Conservation (phyloP, 2,329 filamentous ascomycete species). For the Mycogone perniciosa region DNA sequence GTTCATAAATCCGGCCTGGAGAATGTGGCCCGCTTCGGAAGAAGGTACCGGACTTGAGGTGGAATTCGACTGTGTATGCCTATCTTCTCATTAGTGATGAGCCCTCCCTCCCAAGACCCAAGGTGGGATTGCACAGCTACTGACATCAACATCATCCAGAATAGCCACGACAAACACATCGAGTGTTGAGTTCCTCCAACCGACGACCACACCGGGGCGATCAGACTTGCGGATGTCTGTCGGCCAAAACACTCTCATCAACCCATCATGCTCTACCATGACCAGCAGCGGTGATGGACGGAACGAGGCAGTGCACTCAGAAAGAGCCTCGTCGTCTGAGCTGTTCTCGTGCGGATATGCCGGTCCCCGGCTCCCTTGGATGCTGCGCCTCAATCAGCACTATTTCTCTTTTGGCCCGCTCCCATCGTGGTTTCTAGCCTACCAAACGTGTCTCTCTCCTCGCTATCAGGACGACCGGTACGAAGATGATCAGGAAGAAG, state of each 20-base stretch:
- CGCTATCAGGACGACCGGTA: slow-evolving; percentile 80
- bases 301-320: slow-evolving; percentile 40
- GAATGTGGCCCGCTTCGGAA: slow-evolving; percentile 78
- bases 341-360: slow-evolving; percentile 93
- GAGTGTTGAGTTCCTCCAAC: slow-evolving; percentile 87
- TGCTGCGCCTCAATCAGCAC: slow-evolving; percentile 50
- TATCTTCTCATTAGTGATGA: slow-evolving; percentile 27
- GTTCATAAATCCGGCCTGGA: slow-evolving; percentile 70
- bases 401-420: neutral
- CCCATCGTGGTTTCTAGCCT: slow-evolving; percentile 28
- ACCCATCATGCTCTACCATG: slow-evolving; percentile 72
- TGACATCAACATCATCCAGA: slow-evolving; percentile 82
- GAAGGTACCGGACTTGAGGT: slow-evolving; percentile 74
- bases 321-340: slow-evolving; percentile 91
- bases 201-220: slow-evolving; percentile 78
- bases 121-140: slow-evolving; percentile 22
- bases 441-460: slow-evolving; percentile 74
- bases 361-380: slow-evolving; percentile 68
- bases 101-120: neutral
- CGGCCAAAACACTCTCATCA: slow-evolving; percentile 99
- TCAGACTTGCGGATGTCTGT: slow-evolving; percentile 70
- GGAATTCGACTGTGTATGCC: slow-evolving; percentile 78
- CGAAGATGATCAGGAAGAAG: slow-evolving; percentile 75
- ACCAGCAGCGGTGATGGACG: slow-evolving; percentile 32
- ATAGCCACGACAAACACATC: slow-evolving; percentile 89